Base-by-base conservation (phyloP, 2,329 filamentous ascomycete species). In the Stachybotrys elegans region DNA sequence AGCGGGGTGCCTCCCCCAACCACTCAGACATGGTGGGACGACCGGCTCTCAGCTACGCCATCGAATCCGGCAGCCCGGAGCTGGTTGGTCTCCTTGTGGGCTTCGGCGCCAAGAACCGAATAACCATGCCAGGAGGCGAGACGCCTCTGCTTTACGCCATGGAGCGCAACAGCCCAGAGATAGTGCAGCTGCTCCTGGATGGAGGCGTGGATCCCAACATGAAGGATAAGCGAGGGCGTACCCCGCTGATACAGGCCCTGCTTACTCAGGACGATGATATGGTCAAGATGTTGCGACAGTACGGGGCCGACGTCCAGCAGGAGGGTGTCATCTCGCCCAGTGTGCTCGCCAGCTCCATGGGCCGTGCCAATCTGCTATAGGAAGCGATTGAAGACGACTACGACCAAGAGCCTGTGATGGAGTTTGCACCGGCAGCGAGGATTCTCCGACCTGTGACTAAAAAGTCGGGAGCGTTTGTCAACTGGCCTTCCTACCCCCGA, bases 151-250 rank as follows among this genome's bases (percentile, higher is more conserved):
- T 60, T 1, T 57, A 66, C 20, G 58, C 61, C 6, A 52, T 67
- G 3, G 55, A 59, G 9, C 47, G 50, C 0, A 53, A 52, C 1
- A 49, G 29, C 21, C 29, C 25, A 4, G 60, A 59, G 3, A 53
- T 57, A 17, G 57, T 46, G 0, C 49, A 47, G 34, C 37, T 56
- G 11, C 51, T 68, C 11, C 47, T 68, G 1, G 48, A 58, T 29
- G 49, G 59, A 19, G 66, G 63, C 5, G 63, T 63, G 1, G 56
- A 67, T 29, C 46, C 57, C 0, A 66, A 68, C 14, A 48, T 49
- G 2, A 42, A 50, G 6, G 60, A 64, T 9, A 58, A 59, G 23
- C 57, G 59, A 29, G 58, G 54, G 2, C 51, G 57, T 32, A 60
- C 59, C 13, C 62, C 64, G 6, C 43, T 67, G 39, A 50, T 64